Percentiles rank a stretch among this genome's conserved stretches.
These are phyloP conservation scores for Acer negundo DNA, from an alignment of 345 rosid species.

Conservation along the genomic window DNA sequence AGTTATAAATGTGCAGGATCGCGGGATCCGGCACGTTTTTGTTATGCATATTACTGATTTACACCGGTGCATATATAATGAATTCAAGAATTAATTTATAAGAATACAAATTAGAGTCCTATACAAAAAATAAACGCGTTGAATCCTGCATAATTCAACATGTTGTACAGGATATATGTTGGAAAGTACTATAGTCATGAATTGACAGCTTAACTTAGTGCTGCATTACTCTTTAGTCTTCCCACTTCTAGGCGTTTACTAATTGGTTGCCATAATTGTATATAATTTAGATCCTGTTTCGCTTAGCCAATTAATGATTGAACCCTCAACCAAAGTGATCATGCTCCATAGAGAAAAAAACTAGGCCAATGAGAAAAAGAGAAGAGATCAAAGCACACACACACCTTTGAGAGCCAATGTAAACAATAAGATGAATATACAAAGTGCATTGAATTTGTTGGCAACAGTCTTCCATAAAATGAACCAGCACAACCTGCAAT, in stretches of 20 bases:
- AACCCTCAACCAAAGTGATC: too few species aligned
- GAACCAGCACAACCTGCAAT: constrained; percentile 68
- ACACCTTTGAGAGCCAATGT: constrained; percentile 95
- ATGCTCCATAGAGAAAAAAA: neutral
- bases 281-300: neutral
- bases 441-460: constrained; percentile 65
- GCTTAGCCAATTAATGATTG: too few species aligned
- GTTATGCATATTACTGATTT: too few species aligned
- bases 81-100: too few species aligned
- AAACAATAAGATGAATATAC: constrained; percentile 69
- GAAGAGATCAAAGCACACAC: constrained; percentile 46
- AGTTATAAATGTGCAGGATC: too few species aligned
- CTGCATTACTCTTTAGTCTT: neutral
- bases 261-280: neutral
- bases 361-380: neutral
- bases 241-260: neutral
- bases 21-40: too few species aligned
- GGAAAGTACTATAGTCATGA: neutral
- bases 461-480: constrained; percentile 84
- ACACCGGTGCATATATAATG: too few species aligned
- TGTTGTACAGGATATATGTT: too few species aligned
- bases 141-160: too few species aligned
- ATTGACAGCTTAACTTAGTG: neutral
- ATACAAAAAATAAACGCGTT: too few species aligned
- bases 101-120: too few species aligned